Evolutionary conservation across 257 asterid species (phyloP), one percentile per base, ranked within the genome.

Genomic region (Verbascum thapsus): DNA sequence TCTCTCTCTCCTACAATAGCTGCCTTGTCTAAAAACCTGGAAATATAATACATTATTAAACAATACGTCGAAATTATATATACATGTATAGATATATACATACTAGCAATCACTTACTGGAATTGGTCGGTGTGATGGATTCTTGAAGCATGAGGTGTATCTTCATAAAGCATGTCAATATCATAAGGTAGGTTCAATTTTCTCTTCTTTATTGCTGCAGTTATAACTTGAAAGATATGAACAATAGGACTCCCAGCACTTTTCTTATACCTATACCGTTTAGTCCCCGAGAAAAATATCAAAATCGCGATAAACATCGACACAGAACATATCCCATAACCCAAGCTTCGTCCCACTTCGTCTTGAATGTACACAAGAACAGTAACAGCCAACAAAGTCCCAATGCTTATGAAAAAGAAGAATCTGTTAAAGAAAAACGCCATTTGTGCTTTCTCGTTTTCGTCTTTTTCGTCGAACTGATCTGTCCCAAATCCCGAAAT

Each of bases 391-490:
- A 83, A 55, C 51, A 88, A 61, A 1, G 98, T 85, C 13, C 98
- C 98, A 0, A 88, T 76, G 73, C 96, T 91, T 68, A 91, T 85
- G 84, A 88, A 86, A 85, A 92, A 85, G 73, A 92, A 92, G 85
- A 92, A 88, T 44, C 98, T 73, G 76, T 83, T 82, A 82, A 92
- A 92, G 82, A 92, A 92, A 51, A 41, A 83, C 0, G 88, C 79
- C 97, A 85, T 89, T 62, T 87, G 96, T 5, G 91, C 62, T 53
- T 83, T 92, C 76, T 92, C 98, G 13, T 65, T 83, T 6, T 80
- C 94, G 13, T 92, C 97, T 35, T 81, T 84, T n/a, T 85, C 97
- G 20, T 92, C 97, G 57, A 91, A 91, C 16, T 91, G 98, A 71
- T 91, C 98, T 0, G 88, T 78, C 6, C 96, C 96, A 13, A 91